These are phyloP conservation scores for Epichloe sylvatica DNA, from an alignment of 2,329 filamentous ascomycete genomes.

Conservation along the genomic window DNA sequence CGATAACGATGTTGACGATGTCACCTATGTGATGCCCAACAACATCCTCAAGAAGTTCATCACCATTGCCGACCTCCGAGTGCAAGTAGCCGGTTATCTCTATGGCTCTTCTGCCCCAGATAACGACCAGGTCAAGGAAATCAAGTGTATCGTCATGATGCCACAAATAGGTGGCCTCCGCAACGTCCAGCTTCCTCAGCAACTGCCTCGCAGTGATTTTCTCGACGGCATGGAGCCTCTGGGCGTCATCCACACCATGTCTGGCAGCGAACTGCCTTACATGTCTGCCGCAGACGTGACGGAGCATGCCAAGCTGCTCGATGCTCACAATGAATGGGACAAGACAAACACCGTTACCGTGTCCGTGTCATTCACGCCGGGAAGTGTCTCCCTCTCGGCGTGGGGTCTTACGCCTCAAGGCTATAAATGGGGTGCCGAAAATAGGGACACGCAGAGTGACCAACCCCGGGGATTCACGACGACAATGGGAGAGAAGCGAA, in stretches of 20 bases:
- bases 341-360: conserved; percentile 84
- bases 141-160: conserved; percentile 92
- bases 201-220: conserved; percentile 84
- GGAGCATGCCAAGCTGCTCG: conserved; percentile 80
- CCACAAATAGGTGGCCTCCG: conserved; percentile 90
- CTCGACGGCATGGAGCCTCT: conserved; percentile 77
- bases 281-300: conserved; percentile 95
- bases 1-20: conserved; percentile 78
- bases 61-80: conserved; percentile 86
- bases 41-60: conserved; percentile 98
- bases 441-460: conserved; percentile 84
- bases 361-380: conserved; percentile 90
- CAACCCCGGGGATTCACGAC: conserved; percentile 89
- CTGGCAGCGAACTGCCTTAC: conserved; percentile 87
- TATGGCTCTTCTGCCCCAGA: conserved; percentile 88
- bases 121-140: conserved; percentile 93
- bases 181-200: conserved; percentile 78
- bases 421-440: conserved; percentile 94
- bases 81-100: conserved; percentile 90
- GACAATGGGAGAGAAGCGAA: conserved; percentile 86
- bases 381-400: conserved; percentile 84
- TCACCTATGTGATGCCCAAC: conserved; percentile 98
- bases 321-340: conserved; percentile 53
- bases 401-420: conserved; percentile 86
- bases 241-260: conserved; percentile 88